Evolutionary conservation across 2,329 filamentous ascomycete species (phyloP), one percentile per base, ranked within the genome.

Genomic region (Shiraia bambusicola): DNA sequence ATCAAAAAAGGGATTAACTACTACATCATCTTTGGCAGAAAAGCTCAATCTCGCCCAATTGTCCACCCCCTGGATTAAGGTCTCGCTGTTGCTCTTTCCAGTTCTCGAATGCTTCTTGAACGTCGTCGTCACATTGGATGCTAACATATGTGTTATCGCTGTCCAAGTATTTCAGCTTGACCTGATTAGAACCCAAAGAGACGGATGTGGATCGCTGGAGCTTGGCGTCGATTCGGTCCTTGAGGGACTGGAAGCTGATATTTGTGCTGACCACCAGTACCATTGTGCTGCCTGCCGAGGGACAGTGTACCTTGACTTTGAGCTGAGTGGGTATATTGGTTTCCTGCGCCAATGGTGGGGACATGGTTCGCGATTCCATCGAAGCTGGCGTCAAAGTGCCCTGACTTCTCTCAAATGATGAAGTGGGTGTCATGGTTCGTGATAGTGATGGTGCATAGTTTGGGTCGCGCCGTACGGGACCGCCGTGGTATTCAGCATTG

Each of bases 211-310:
- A 91, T 40, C 88, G 83, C 45, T 87, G 87, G 43, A 98, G 80
- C 69, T 98, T 98, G 19, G 90, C 89, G 63, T 98, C 93, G 58
- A 98, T 96, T 9, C 93, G 87, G 65, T 97, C 93, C 51, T 93
- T 90, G 40, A 98, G 77, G 16, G 88, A 93, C 54, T 93, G 88
- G 70, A 94, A 97, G 28, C 88, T 86, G 59, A 97, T 97, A 65
- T 94, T 95, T 70, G 89, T 94, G 24, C 89, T 87, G 29, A 95
- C 94, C 9, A 98, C 92, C n/a, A 98, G 78, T 1, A 92, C 96
- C 45, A 96, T 86, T 56, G 94, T 94, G 63, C 91, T 93, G 33
- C 87, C 86, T 32, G 93, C 88, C 3, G 72, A 67, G 3, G 72
- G 71, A 63, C 88, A 94, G 62, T 92, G 92, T 42, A 98, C 90